Evolutionary conservation across 208 protist genomes (phyloP).

Genomic region (Leptomonas pyrrhocoris): DNA sequence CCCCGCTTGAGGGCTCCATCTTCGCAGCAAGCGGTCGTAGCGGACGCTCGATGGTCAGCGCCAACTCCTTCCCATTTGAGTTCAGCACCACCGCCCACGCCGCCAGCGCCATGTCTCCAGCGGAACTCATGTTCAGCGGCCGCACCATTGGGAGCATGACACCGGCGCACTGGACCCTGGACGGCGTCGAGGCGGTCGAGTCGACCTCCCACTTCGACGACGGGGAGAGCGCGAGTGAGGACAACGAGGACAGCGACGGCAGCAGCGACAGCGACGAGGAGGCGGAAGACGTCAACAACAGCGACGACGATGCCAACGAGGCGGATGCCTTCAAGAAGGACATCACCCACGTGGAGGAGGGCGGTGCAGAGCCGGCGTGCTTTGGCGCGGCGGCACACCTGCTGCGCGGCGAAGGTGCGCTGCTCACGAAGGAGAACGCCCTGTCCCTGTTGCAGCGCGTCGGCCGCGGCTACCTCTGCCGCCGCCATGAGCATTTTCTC

Average conservation of each 20-base stretch:
- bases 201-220: constrained; percentile 16
- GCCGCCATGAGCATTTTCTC: constrained; percentile 43
- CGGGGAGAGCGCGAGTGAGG: constrained; percentile 21
- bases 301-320: constrained; percentile 19
- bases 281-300: constrained; percentile 8
- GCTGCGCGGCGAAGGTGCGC: constrained; percentile 9
- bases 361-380: constrained; percentile 14
- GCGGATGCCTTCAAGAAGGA: constrained; percentile 13
- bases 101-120: constrained; percentile 22
- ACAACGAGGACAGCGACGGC: constrained; percentile 18
- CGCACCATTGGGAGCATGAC: constrained; percentile 5
- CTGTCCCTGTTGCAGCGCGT: constrained; percentile 43
- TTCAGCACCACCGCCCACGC: constrained; percentile 40
- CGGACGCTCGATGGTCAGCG: constrained; percentile 30
- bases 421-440: constrained; percentile 21
- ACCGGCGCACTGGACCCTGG: constrained; percentile 25
- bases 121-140: constrained; percentile 25
- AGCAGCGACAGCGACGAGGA: constrained; percentile 20
- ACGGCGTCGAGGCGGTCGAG: constrained; percentile 21
- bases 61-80: constrained; percentile 38
- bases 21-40: constrained; percentile 30
- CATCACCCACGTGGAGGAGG: constrained; percentile 16
- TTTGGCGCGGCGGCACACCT: constrained; percentile 25
- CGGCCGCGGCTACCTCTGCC: constrained; percentile 45
- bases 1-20: constrained; percentile 39